Evolutionary conservation across 805 yeast genomes (phyloP).

Genomic region (Teunomyces panamensis): DNA sequence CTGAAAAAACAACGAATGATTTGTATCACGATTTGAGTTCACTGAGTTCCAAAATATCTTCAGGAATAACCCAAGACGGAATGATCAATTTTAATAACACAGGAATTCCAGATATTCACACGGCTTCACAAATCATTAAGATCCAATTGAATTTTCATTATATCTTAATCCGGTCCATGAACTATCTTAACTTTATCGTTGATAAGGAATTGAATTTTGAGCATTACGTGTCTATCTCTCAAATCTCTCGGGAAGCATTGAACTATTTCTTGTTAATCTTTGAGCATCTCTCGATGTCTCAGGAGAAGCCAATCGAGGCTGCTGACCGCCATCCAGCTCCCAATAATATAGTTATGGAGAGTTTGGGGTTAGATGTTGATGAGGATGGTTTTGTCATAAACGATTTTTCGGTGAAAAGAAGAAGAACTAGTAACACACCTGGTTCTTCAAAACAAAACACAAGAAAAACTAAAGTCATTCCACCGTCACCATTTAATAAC

Average conservation of each 20-base stretch:
- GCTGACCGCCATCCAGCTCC: slow-evolving; percentile 4
- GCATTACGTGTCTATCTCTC: slow-evolving; percentile 34
- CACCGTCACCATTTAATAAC: slow-evolving; percentile 37
- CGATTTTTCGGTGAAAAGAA: slow-evolving; percentile 40
- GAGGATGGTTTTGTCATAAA: slow-evolving; percentile 46
- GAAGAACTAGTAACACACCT: slow-evolving; percentile 15
- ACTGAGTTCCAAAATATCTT: slow-evolving; percentile 6
- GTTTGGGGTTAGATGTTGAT: slow-evolving; percentile 39
- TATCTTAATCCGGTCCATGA: slow-evolving; percentile 39
- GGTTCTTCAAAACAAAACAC: slow-evolving; percentile 8
- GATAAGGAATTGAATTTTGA: slow-evolving; percentile 37
- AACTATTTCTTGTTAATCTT: slow-evolving; percentile 37
- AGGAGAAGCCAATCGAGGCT: slow-evolving; percentile 8
- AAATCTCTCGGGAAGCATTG: slow-evolving; percentile 37
- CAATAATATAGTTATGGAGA: slow-evolving; percentile 27
- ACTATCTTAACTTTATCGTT: slow-evolving; percentile 41
- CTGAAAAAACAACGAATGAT: slow-evolving; percentile 19
- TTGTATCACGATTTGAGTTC: slow-evolving; percentile 30
- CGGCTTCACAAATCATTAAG: slow-evolving; percentile 39
- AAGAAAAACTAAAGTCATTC: slow-evolving; percentile 25
- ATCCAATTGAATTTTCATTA: slow-evolving; percentile 46
- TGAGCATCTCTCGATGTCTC: slow-evolving; percentile 20
- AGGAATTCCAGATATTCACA: slow-evolving; percentile 37
- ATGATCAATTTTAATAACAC: slow-evolving; percentile 22
- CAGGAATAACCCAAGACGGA: slow-evolving; percentile 14